These are phyloP conservation scores for Abrus precatorius DNA, from an alignment of 306 rosid genomes.

Conservation along the genomic window DNA sequence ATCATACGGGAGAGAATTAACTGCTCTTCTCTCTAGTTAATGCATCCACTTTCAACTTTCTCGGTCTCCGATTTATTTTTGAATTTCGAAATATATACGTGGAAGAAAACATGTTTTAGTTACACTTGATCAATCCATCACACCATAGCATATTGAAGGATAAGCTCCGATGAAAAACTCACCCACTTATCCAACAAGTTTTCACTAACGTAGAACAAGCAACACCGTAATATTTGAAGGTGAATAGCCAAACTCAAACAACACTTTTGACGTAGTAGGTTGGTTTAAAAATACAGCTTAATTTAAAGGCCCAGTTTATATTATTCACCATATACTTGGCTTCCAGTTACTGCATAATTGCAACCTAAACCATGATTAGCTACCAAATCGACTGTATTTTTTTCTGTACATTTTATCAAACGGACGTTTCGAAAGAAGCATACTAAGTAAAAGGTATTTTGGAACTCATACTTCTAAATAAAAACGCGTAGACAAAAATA, in stretches of 20 bases:
- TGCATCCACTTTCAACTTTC: conserved; percentile 42
- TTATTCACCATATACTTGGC: background rate
- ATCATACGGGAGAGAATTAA: background rate
- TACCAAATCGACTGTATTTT: background rate
- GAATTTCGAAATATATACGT: conserved; percentile 3
- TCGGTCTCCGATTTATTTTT: background rate
- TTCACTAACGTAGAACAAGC: background rate
- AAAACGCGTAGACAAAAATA: background rate
- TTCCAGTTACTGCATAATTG: background rate
- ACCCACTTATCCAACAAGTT: conserved; percentile 13
- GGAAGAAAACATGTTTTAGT: conserved; percentile 40
- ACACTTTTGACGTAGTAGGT: background rate
- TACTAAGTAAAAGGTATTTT: too few species aligned
- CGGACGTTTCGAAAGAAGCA: background rate
- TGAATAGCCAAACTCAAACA: background rate
- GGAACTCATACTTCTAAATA: background rate
- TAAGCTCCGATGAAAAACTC: conserved; percentile 15
- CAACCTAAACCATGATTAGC: background rate
- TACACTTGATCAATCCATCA: conserved; percentile 23
- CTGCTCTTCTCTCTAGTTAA: conserved; percentile 26
- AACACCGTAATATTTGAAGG: background rate
- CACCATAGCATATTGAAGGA: background rate
- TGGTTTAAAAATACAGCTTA: too few species aligned
- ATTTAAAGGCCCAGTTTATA: background rate
- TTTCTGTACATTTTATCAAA: background rate